These are phyloP conservation scores for Vaccinium corymbosum DNA, from an alignment of 148 eudicot genomes.

Conservation along the genomic window DNA sequence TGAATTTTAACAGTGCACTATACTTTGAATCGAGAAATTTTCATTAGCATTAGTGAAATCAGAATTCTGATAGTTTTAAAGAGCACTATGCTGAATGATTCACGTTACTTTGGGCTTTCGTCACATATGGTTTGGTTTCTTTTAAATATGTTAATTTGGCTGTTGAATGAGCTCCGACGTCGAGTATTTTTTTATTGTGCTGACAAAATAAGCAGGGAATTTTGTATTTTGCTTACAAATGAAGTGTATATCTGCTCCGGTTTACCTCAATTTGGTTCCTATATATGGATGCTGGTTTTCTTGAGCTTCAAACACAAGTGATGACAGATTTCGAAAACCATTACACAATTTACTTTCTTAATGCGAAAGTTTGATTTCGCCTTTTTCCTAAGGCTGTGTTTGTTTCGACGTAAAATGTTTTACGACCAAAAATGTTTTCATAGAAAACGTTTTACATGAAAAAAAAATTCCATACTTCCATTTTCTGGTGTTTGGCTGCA, in stretches of 20 bases:
- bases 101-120: not conserved
- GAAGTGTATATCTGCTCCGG: not conserved
- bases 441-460: too few species aligned
- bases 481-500: too few species aligned
- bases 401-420: not conserved
- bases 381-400: not conserved
- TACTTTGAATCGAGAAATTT: not conserved
- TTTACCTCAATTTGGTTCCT: not conserved
- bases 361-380: not conserved
- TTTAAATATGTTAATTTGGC: not conserved
- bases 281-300: not conserved
- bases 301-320: too few species aligned
- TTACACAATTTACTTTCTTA: constrained; percentile 1
- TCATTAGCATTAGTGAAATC: not conserved
- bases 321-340: too few species aligned
- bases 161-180: not conserved
- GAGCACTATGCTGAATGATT: not conserved
- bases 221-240: not conserved
- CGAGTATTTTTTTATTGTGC: not conserved
- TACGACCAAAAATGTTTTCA: too few species aligned
- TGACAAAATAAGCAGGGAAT: not conserved
- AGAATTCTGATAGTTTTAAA: not conserved
- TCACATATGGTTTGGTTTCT: not conserved
- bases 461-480: too few species aligned
- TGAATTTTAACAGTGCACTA: not conserved